Evolutionary conservation across 2,329 filamentous ascomycete species (phyloP).

Genomic region (Fusarium sp.): DNA sequence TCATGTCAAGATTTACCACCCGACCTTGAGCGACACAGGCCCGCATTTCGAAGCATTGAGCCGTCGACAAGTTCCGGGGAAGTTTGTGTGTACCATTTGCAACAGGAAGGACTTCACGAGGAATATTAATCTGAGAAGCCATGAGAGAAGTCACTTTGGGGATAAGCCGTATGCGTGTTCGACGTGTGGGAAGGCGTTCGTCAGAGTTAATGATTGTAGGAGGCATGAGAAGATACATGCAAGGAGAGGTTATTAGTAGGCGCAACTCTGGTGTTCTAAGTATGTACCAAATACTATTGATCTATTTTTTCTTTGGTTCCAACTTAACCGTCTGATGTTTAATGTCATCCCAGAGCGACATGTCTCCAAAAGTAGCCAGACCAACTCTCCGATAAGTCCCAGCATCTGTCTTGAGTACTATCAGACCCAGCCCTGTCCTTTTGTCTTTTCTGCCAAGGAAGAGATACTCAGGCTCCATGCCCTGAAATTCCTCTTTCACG

Average conservation of each 20-base stretch:
- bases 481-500: accelerated
- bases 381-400: background rate
- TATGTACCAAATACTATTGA: too few species aligned
- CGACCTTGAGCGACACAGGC: accelerated
- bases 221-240: slow-evolving; percentile 31
- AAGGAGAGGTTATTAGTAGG: background rate
- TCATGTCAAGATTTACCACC: slow-evolving; percentile 3
- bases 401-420: accelerated
- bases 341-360: accelerated
- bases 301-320: background rate
- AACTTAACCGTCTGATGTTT: background rate
- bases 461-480: background rate
- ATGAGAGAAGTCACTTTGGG: slow-evolving; percentile 14
- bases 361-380: accelerated
- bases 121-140: background rate
- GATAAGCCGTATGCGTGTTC: slow-evolving; percentile 5
- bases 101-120: slow-evolving; percentile 3
- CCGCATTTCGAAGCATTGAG: background rate
- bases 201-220: slow-evolving; percentile 2
- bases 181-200: background rate
- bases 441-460: background rate
- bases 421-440: background rate
- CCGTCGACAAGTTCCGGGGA: background rate
- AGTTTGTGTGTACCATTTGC: background rate
- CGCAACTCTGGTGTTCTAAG: too few species aligned